Conservation (phyloP, 495 filamentous ascomycete genomes). For the Penicillium arizonense region DNA sequence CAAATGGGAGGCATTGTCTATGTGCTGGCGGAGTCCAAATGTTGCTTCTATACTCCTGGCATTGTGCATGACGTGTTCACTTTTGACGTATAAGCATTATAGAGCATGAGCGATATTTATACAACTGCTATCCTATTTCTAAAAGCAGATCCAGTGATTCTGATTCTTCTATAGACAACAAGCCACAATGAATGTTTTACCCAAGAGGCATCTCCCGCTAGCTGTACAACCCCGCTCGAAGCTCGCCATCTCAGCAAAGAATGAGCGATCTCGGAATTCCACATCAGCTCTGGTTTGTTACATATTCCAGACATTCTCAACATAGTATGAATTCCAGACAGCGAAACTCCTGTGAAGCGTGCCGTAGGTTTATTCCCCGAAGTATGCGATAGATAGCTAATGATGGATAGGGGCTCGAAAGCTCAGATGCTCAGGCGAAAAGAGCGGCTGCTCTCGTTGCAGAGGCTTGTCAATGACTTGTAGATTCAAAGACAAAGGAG, state of each 20-base stretch:
- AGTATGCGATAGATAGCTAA: neutral
- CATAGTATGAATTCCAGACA: constrained; percentile 20
- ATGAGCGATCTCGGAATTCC: constrained; percentile 13
- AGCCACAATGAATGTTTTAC: too few species aligned
- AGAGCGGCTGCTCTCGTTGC: constrained; percentile 25
- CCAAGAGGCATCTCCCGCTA: neutral
- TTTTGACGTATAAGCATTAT: too few species aligned
- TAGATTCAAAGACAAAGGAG: constrained; percentile 28
- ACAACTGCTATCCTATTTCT: too few species aligned
- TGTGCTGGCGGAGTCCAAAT: too few species aligned
- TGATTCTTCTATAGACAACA: too few species aligned
- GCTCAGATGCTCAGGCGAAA: constrained; percentile 29
- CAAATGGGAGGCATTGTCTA: too few species aligned
- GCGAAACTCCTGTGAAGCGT: constrained; percentile 23
- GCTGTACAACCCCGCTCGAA: constrained; percentile 17
- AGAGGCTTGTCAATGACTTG: constrained; percentile 14
- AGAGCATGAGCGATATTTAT: too few species aligned
- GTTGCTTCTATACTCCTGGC: too few species aligned
- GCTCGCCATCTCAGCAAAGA: constrained; percentile 15
- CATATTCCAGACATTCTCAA: neutral
- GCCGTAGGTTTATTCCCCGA: constrained; percentile 7
- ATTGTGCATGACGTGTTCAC: too few species aligned
- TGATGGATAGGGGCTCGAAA: constrained; percentile 19
- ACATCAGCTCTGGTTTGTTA: neutral
- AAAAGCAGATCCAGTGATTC: too few species aligned